These are phyloP conservation scores for Leccinum subrobustum DNA, from an alignment of 1,284 basidiomycete genomes.

Conservation along the genomic window DNA sequence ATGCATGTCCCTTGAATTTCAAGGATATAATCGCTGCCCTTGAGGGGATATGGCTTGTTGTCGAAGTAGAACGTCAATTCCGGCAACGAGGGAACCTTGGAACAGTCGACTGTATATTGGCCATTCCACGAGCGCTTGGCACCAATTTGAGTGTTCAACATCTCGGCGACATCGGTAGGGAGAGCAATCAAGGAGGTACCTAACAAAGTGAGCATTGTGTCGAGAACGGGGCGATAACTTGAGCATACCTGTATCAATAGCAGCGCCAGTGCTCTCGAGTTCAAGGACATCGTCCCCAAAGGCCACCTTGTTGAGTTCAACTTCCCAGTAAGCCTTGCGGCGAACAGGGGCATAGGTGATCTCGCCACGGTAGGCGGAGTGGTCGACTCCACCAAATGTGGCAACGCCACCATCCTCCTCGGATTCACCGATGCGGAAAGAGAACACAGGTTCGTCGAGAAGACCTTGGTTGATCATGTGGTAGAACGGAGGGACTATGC, in stretches of 20 bases:
- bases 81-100: constrained; percentile 82
- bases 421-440: constrained; percentile 90
- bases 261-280: constrained; percentile 89
- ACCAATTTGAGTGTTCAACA: constrained; percentile 95
- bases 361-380: constrained; percentile 76
- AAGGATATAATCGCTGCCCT: constrained; percentile 87
- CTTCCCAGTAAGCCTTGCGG: constrained; percentile 98
- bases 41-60: constrained; percentile 79
- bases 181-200: constrained; percentile 90
- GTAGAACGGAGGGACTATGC: constrained; percentile 94
- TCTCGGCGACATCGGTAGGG: constrained; percentile 94
- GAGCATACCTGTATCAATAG: constrained; percentile 87
- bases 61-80: constrained; percentile 84
- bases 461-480: constrained; percentile 87
- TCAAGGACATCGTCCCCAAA: constrained; percentile 88
- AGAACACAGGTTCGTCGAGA: constrained; percentile 86
- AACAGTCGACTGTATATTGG: constrained; percentile 91
- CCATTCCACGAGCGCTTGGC: constrained; percentile 93
- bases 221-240: neutral
- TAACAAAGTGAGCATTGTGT: constrained; percentile 25
- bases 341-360: constrained; percentile 90
- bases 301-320: constrained; percentile 83
- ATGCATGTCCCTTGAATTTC: constrained; percentile 90
- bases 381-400: constrained; percentile 91
- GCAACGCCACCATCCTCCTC: constrained; percentile 92